Base-by-base conservation (phyloP, 2,329 filamentous ascomycete species). In the Hymenoscyphus occultus region DNA sequence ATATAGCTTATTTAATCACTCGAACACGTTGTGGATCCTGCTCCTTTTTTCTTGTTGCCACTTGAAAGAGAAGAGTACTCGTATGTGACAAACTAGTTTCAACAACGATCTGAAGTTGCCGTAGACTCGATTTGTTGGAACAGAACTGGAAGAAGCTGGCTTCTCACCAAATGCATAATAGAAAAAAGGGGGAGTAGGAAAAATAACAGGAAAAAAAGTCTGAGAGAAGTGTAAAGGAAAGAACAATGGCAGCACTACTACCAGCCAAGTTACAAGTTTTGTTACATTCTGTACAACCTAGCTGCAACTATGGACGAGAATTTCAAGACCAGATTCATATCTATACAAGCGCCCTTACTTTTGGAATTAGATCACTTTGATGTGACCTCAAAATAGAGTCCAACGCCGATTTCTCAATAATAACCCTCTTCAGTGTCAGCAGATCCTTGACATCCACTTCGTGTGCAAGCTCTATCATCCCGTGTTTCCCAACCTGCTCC, bases 391-490 rank as follows among this genome's bases (percentile, higher is more conserved):
- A 83, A 75, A 98, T 86, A 76, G 86, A 83, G 77, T 88, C 84
- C 74, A 99, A 82, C 42, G 94, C 94, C 54, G 81, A 80, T 76
- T 90, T 86, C 84, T 99, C 95, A 73, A 99, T 87, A 66, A 99
- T 88, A 67, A 99, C 81, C 73, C 93, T 87, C 62, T 91, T 90
- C 62, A 89, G 88, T 80, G 95, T 91, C 70, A 99, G 80, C 69
- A 99, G 78, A 77, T 98, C 91, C 84, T 98, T 99, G 68, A 99
- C 92, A 78, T 98, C 95, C 42, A 99, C 92, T 68, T 96, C 90
- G n/a, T 84, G 80, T 65, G 89, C 81, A 64, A 86, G 84, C 71
- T 93, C 80, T 9, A 89, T 89, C 64, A 87, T 85, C 22, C 90
- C 92, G 67, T 93, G 84, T 73, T 85, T 80, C 9, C 84, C 85